Conservation (phyloP, 148 eudicot species). For the Oxyria digyna region DNA sequence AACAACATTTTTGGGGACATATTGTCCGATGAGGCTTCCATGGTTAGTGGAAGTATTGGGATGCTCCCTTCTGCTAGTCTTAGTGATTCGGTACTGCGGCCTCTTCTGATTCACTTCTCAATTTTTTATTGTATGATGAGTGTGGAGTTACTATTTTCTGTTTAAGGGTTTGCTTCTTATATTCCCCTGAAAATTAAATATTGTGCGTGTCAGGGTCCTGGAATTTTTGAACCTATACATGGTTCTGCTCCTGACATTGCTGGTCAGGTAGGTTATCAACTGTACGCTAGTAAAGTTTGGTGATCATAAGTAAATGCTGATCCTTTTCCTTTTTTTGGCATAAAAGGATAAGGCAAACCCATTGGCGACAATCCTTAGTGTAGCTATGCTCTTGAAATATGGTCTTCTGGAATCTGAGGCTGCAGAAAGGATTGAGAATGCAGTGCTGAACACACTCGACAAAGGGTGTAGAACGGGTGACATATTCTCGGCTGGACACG, state of each 20-base stretch:
- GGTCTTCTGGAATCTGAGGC: constrained; percentile 87
- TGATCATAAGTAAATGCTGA: background rate
- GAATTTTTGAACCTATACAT: too few species aligned
- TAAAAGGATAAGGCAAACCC: constrained; percentile 90
- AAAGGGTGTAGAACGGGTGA: too few species aligned
- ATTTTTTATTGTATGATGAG: background rate
- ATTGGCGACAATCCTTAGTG: constrained; percentile 77
- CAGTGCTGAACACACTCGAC: too few species aligned
- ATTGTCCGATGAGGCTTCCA: constrained; percentile 90
- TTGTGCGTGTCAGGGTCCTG: constrained; percentile 63
- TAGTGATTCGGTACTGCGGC: constrained; percentile 46
- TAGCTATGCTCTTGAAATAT: constrained; percentile 92
- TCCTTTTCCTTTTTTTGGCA: background rate
- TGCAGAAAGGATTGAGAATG: too few species aligned
- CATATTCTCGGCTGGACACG: constrained; percentile 62
- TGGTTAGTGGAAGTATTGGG: constrained; percentile 96
- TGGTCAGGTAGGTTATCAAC: constrained; percentile 52
- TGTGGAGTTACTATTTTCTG: background rate
- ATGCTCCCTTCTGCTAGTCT: constrained; percentile 97
- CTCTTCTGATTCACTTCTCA: background rate
- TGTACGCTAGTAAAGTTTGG: background rate
- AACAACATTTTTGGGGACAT: constrained; percentile 93
- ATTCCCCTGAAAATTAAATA: background rate
- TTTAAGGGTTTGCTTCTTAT: background rate
- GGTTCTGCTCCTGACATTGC: constrained; percentile 98